Evolutionary conservation across 2,329 filamentous ascomycete genomes (phyloP), one percentile per base, ranked within the genome.

Genomic region (Xylariaceae sp.): DNA sequence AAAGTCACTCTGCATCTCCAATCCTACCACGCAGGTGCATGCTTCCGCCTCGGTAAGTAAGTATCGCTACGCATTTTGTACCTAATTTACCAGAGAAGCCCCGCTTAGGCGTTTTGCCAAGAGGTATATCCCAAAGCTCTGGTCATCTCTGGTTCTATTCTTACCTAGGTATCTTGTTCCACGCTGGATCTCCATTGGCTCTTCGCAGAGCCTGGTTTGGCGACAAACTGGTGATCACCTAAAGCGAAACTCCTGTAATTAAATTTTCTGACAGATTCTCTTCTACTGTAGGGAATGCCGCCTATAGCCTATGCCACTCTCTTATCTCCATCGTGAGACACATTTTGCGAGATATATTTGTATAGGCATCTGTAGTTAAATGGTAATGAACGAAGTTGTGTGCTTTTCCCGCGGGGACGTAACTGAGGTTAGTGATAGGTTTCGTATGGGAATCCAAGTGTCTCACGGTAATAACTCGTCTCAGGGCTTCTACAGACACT

Each of bases 221-320:
- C 54, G 54, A 50, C 54, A 57, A 19, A 44, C 46, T 57, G 57
- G 55, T 58, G 48, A 37, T 37, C 35, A 11, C 8, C 3, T 44
- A 55, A 59, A 53, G 51, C 60, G 59, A 62, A 60, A 60, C 55
- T 53, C 55, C 31, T 56, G 47, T 27, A 35, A 45, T 31, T 45
- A 50, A 54, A 48, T 51, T 45, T 27, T 51, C 19, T 52, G 27
- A 44, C 9, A 41, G 39, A 11, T 37, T 11, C 12, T 37, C 34
- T 54, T 49, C 47, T 19, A 47, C 34, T 5, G 34, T 40, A 39
- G 34, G 30, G 19, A 19, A 19, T 19, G 19, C 19, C 1, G 19
- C 19, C 19, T 19, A 19, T 19, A 19, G 19, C 19, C 19, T 19
- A 19, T 19, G 19, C 19, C 19, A 19, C 19, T 19, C 19, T 19